Percentiles rank a stretch among this genome's conserved stretches.
Conservation (phyloP, 345 rosid genomes). For the Erodium maritimum region DNA sequence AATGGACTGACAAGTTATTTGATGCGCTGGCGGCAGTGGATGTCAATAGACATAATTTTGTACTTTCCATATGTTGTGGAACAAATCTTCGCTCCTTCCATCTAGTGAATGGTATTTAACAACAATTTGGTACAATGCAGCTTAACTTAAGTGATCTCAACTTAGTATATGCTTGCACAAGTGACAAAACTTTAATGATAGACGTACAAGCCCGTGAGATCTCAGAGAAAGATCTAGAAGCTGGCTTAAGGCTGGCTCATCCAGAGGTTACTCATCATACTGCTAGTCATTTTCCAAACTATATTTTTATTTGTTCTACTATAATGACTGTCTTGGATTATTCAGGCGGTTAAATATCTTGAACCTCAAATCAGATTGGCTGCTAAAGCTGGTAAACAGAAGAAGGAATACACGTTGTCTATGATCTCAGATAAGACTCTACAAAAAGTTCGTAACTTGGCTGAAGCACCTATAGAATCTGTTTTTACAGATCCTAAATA, state of each 20-base stretch:
- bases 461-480: conserved; percentile 63
- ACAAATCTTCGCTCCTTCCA: conserved; percentile 1
- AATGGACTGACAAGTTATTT: not conserved
- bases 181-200: conserved; percentile 87
- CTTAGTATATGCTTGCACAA: conserved; percentile 91
- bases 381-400: conserved; percentile 77
- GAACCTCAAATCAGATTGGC: conserved; percentile 88
- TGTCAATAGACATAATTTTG: not conserved
- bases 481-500: conserved; percentile 73
- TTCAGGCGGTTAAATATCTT: conserved; percentile 76
- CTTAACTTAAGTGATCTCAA: conserved; percentile 83
- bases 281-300: not conserved
- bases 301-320: not conserved
- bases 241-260: conserved; percentile 86
- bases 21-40: not conserved
- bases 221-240: conserved; percentile 76
- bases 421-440: conserved; percentile 55
- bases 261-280: conserved; percentile 51
- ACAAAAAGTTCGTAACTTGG: conserved; percentile 54
- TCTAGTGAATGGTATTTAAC: conserved; percentile 10
- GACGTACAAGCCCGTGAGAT: conserved; percentile 89
- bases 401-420: conserved; percentile 85
- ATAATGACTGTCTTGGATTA: not conserved
- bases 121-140: conserved; percentile 31
- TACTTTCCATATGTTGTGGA: not conserved